A percentile compares a stretch with the other conserved stretches of the same genome.
Conservation (phyloP, 129 eudicot genomes). For the Chrysanthemum lavandulifolium region DNA sequence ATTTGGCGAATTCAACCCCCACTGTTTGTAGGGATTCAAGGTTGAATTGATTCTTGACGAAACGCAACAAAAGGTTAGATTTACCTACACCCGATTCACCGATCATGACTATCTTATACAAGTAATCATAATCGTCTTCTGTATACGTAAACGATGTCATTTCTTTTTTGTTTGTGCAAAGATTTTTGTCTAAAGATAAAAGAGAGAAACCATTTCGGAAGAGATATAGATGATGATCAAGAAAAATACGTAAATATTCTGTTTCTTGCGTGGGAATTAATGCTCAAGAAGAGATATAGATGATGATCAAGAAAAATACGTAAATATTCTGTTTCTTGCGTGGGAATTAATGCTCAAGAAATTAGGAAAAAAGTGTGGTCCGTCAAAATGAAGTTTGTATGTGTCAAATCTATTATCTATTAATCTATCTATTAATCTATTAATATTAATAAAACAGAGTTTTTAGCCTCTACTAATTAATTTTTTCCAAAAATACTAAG, state of each 20-base stretch:
- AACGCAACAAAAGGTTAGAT: constrained; percentile 34
- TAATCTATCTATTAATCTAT: too few relatives aligned
- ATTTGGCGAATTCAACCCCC: constrained; percentile 36
- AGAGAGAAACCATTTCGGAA: not conserved
- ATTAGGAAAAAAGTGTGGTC: too few relatives aligned
- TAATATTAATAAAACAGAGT: too few relatives aligned
- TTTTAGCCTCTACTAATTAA: too few relatives aligned
- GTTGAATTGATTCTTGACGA: constrained; percentile 38
- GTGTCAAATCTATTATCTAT: too few relatives aligned
- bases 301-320: not conserved
- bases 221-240: not conserved
- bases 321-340: not conserved
- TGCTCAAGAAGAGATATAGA: not conserved
- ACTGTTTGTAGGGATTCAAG: constrained; percentile 35
- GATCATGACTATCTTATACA: constrained; percentile 34
- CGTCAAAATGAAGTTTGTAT: too few relatives aligned
- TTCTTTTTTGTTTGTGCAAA: constrained; percentile 9
- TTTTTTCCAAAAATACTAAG: too few relatives aligned
- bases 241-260: not conserved
- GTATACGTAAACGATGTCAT: constrained; percentile 13
- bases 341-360: not conserved
- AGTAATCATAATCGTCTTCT: constrained; percentile 38
- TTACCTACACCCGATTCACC: constrained; percentile 41
- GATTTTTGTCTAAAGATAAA: too few relatives aligned
- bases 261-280: not conserved